A percentile compares a stretch with the other conserved stretches of the same genome.
phyloP scores from a whole-genome alignment of 2,329 filamentous ascomycete genomes.

The Trichoderma asperellum region DNA sequence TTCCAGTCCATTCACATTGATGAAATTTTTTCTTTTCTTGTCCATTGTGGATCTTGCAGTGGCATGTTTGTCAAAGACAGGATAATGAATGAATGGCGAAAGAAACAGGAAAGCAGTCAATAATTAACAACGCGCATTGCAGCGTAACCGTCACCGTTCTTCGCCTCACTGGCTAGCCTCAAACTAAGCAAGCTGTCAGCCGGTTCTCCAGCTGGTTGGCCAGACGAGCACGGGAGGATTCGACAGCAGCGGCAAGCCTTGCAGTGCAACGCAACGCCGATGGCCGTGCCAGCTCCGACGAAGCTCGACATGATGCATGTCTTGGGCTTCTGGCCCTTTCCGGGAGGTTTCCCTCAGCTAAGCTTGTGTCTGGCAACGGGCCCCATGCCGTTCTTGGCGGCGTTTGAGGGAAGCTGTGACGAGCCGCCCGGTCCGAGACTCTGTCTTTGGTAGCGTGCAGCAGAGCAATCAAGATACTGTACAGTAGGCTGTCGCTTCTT shows the following conservation, averaged over 20 bases:
- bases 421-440: conserved; percentile 19
- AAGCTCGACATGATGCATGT: background rate
- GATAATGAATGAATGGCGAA: background rate
- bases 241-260: conserved; percentile 12
- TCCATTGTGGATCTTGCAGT: background rate
- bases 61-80: background rate
- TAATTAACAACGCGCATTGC: background rate
- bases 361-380: conserved; percentile 18
- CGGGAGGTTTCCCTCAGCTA: background rate
- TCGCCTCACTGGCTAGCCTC: conserved; percentile 21
- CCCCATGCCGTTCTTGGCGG: conserved; percentile 7
- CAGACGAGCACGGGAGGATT: conserved; percentile 14
- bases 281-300: background rate
- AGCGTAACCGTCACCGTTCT: conserved; percentile 15
- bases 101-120: background rate
- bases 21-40: background rate
- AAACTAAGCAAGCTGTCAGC: conserved; percentile 13
- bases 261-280: conserved; percentile 2
- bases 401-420: no score
- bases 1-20: background rate
- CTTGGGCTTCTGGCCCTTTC: conserved; percentile 3
- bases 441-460: conserved; percentile 18
- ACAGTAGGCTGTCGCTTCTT: no score
- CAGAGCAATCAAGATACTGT: no score
- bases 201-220: conserved; percentile 6